Conservation (phyloP, 1,284 basidiomycete species). For the Apiotrichum sp. region DNA sequence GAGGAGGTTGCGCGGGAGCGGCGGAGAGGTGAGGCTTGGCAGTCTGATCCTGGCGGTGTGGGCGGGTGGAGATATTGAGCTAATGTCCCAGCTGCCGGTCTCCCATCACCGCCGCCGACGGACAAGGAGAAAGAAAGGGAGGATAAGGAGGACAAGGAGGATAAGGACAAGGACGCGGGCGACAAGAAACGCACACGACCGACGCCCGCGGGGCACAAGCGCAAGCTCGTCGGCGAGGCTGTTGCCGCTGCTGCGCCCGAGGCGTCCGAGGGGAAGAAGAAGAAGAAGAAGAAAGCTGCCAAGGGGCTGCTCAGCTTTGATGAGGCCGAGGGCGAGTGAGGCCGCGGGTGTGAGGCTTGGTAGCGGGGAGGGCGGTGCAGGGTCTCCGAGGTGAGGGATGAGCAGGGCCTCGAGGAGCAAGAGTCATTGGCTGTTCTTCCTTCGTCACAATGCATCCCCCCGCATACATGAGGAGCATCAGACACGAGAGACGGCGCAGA, state of each 20-base stretch:
- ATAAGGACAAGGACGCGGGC: conserved; percentile 12
- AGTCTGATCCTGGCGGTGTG: too few species aligned
- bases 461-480: too few species aligned
- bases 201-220: conserved; percentile 23
- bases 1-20: conserved; percentile 69
- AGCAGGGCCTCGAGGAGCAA: too few species aligned
- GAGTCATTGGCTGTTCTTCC: too few species aligned
- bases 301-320: conserved; percentile 43
- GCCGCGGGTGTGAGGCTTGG: too few species aligned
- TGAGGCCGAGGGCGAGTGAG: conserved; percentile 35
- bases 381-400: too few species aligned
- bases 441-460: too few species aligned
- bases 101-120: background rate
- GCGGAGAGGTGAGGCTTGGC: conserved; percentile 57
- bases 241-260: conserved; percentile 9
- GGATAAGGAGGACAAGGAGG: background rate
- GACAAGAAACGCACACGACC: conserved; percentile 10
- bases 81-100: background rate
- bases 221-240: conserved; percentile 34
- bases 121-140: conserved; percentile 13
- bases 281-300: conserved; percentile 40
- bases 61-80: too few species aligned
- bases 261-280: conserved; percentile 16
- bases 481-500: too few species aligned
- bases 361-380: too few species aligned